Percentiles rank a stretch among this genome's conserved stretches.
Conservation (phyloP, 2,329 filamentous ascomycete species). For the Ilyonectria destructans region DNA sequence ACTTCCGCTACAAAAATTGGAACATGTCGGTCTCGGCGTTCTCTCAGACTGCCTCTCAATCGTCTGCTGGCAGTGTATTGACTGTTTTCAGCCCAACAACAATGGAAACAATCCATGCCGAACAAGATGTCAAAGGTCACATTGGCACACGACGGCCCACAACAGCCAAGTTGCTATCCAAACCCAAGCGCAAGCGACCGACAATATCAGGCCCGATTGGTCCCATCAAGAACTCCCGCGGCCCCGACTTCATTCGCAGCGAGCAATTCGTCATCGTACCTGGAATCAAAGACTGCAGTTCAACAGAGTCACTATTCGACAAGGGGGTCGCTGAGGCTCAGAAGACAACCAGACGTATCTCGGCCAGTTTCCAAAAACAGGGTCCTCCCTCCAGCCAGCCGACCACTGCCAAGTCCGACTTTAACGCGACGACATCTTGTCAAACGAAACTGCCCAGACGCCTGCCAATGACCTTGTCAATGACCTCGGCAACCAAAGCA, state of each 20-base stretch:
- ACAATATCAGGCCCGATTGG: conserved; percentile 57
- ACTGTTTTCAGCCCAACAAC: neutral
- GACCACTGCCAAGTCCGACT: conserved; percentile 50
- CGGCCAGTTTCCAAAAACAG: conserved; percentile 50
- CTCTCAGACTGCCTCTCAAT: neutral
- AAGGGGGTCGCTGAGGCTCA: conserved; percentile 26
- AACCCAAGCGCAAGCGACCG: conserved; percentile 45
- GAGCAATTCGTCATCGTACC: conserved; percentile 55
- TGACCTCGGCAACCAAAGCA: conserved; percentile 34
- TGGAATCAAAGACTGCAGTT: conserved; percentile 55
- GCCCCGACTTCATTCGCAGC: conserved; percentile 55
- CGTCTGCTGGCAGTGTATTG: neutral
- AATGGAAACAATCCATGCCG: conserved; percentile 42
- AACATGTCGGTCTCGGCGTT: neutral
- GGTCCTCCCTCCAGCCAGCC: conserved; percentile 49
- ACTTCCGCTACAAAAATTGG: conserved; percentile 1
- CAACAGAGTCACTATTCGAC: conserved; percentile 37
- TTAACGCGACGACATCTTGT: conserved; percentile 45
- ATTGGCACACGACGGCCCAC: conserved; percentile 37
- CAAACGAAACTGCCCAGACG: conserved; percentile 35
- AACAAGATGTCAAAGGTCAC: conserved; percentile 26
- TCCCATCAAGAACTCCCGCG: conserved; percentile 57
- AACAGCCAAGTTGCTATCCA: conserved; percentile 31
- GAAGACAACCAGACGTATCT: conserved; percentile 48
- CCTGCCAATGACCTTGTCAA: conserved; percentile 35